A percentile compares a stretch with the other conserved stretches of the same genome.
Evolutionary conservation across 2,329 filamentous ascomycete genomes (phyloP).

Genomic region (Diaporthe citriasiana): DNA sequence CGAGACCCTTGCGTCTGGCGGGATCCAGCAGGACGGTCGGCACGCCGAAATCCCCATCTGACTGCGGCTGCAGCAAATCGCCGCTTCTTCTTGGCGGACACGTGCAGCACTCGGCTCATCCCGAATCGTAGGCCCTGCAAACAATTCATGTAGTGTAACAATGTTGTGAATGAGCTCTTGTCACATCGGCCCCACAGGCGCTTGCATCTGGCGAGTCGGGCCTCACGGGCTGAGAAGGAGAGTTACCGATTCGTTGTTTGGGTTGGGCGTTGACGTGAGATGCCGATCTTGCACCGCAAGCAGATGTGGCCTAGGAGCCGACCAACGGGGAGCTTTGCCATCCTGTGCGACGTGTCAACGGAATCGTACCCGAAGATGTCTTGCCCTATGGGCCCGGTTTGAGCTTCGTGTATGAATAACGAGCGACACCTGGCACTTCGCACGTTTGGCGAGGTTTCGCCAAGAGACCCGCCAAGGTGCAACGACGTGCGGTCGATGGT

Average conservation of each 20-base stretch:
- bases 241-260: background rate
- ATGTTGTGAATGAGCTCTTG: background rate
- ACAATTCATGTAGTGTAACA: background rate
- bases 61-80: constrained; percentile 26
- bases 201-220: background rate
- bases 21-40: constrained; percentile 4
- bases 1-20: constrained; percentile 12
- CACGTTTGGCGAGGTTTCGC: constrained; percentile 27
- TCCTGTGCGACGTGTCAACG: constrained; percentile 14
- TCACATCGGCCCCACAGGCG: constrained; percentile 47
- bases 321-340: background rate
- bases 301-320: background rate
- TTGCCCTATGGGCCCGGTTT: background rate
- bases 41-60: background rate
- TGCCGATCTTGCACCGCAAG: constrained; percentile 2
- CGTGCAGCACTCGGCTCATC: constrained; percentile 17
- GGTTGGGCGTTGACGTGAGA: background rate
- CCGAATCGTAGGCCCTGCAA: constrained; percentile 3
- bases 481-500: background rate
- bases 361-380: background rate
- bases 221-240: background rate
- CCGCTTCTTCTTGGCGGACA: constrained; percentile 27
- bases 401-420: background rate
- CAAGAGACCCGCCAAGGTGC: constrained; percentile 15
- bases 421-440: constrained; percentile 16